Percentiles rank a stretch among this genome's conserved stretches.
phyloP scores from a whole-genome alignment of 768 basidiomycete species.

The Baorangia bicolor region DNA sequence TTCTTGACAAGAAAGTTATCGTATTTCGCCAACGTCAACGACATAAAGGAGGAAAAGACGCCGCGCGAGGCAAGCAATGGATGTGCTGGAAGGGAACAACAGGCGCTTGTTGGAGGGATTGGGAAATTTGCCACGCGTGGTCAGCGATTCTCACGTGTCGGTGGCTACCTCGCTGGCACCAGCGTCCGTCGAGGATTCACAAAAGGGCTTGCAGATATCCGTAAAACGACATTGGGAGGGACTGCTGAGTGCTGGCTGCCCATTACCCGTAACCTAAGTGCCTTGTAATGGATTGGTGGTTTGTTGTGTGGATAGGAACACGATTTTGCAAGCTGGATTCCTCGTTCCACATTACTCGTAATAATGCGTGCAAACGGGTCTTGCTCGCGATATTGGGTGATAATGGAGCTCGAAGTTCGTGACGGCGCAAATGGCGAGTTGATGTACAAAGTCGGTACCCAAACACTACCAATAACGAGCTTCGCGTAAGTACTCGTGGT shows the following conservation, averaged over 20 bases:
- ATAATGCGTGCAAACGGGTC: no score
- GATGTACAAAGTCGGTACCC: constrained; percentile 27
- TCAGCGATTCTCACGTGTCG: constrained; percentile 2
- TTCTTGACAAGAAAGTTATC: constrained; percentile 84
- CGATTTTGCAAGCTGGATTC: no score
- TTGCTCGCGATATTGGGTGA: no score
- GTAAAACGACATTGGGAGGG: no score
- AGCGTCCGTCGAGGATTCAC: no score
- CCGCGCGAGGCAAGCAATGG: neutral
- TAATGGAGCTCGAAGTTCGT: no score
- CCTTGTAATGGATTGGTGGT: no score
- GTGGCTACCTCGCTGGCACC: no score
- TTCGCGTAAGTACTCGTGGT: constrained; percentile 21
- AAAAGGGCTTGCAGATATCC: neutral
- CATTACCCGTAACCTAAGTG: no score
- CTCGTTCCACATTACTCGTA: no score
- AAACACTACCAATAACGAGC: constrained; percentile 23
- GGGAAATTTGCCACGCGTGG: constrained; percentile 8
- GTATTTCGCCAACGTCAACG: constrained; percentile 66
- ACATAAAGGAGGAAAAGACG: constrained; percentile 40
- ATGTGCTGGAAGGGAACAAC: neutral
- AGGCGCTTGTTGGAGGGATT: neutral
- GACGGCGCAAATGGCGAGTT: neutral
- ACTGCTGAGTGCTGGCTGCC: neutral
- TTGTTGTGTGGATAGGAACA: no score